Evolutionary conservation across 2,329 filamentous ascomycete species (phyloP), one percentile per base, ranked within the genome.

Genomic region (Talaromyces sp.): DNA sequence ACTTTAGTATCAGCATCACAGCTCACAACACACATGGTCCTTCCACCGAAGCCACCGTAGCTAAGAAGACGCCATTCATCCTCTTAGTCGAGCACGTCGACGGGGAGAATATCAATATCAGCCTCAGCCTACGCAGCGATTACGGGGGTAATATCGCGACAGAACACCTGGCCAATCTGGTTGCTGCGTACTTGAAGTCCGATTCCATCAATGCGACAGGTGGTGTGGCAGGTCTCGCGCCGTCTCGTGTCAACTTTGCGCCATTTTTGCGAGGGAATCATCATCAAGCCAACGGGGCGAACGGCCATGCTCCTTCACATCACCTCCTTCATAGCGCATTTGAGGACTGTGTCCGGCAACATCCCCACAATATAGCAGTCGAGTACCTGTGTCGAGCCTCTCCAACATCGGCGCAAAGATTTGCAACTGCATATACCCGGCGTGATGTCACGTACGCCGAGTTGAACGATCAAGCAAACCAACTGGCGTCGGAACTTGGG

Each of bases 311-410:
- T 6, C 9, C 16, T 56, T 24, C 31, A 22, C 22, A 22, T 22
- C 52, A 3, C 52, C 52, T 56, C 31, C 52, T 56, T 35, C 52
- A 56, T 39, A 56, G 52, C 52, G 52, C 52, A 31, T 56, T 56
- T 24, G 52, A 56, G 16, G 13, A 56, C n/a, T 31, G 52, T 16
- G 52, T 56, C 24, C n/a, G 35, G 2, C 52, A 22, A 22, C 52
- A 56, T 22, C 52, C 52, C 31, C 10, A 56, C 52, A 56, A 56
- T 56, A 56, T 56, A 22, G 52, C 52, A 37, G 27, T 56, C 16
- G 52, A 56, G 19, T 56, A 56, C 19, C 52, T 56, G 9, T 56
- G 6, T 56, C 52, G 31, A 56, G 37, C 52, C 16, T 37, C 52
- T 39, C 16, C 52, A 56, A 39, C 52, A 10, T 37, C 52, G 19